phyloP scores from a whole-genome alignment of 345 rosid genomes.

The Corchorus olitorius region DNA sequence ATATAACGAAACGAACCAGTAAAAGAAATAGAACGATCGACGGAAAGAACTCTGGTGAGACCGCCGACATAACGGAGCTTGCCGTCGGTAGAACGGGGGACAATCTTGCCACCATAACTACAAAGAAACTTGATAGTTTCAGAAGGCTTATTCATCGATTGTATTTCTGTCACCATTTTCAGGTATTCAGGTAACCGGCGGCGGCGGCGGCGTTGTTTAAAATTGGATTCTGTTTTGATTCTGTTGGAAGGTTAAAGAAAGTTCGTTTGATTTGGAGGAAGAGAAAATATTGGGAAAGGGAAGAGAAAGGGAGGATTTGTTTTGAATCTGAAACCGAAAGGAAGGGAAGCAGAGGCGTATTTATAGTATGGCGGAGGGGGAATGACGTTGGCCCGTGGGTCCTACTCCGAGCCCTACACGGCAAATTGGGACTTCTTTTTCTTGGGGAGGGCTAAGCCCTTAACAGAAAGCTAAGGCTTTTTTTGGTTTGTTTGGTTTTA shows the following conservation, averaged over 20 bases:
- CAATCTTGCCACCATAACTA: slow-evolving; percentile 79
- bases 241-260: background rate
- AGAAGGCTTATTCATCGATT: background rate
- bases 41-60: slow-evolving; percentile 75
- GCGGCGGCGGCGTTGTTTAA: background rate
- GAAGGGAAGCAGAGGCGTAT: background rate
- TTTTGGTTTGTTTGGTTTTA: too few species aligned
- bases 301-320: background rate
- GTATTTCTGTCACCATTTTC: slow-evolving; percentile 27
- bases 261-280: too few species aligned
- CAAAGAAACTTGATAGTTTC: slow-evolving; percentile 67
- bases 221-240: background rate
- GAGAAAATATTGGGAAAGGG: too few species aligned
- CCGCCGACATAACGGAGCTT: slow-evolving; percentile 88
- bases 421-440: background rate
- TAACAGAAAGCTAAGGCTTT: too few species aligned
- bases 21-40: slow-evolving; percentile 59
- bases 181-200: too few species aligned
- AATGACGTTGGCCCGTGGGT: background rate
- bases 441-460: background rate
- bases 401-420: background rate
- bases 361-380: background rate
- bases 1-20: slow-evolving; percentile 45
- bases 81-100: slow-evolving; percentile 71
- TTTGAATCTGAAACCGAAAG: background rate